Percentiles rank a stretch among this genome's conserved stretches.
These are phyloP conservation scores for Triticum monococcum DNA, from an alignment of 176 grass and related monocot genomes.

Conservation along the genomic window DNA sequence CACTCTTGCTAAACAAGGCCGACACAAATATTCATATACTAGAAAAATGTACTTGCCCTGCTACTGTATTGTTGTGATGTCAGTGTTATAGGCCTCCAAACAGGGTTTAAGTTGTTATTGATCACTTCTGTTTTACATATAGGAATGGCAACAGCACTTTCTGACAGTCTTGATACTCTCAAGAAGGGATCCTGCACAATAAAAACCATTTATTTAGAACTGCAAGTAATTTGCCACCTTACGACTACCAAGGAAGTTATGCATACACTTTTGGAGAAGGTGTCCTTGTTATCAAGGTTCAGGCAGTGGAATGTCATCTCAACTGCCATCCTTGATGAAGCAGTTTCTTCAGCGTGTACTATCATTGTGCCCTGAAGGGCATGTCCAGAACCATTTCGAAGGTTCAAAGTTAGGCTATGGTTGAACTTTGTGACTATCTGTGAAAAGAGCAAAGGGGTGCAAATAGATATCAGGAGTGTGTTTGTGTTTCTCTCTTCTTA, in stretches of 20 bases:
- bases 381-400: constrained; percentile 40
- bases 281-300: constrained; percentile 81
- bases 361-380: constrained; percentile 52
- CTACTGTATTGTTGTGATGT: constrained; percentile 87
- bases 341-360: constrained; percentile 81
- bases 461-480: constrained; percentile 14
- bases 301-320: constrained; percentile 67
- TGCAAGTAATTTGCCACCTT: not conserved
- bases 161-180: constrained; percentile 75
- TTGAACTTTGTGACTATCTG: constrained; percentile 89
- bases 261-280: constrained; percentile 90
- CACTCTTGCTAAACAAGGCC: not conserved
- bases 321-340: constrained; percentile 63
- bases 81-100: constrained; percentile 79
- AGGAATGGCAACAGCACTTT: constrained; percentile 62
- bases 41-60: constrained; percentile 60
- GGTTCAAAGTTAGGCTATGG: constrained; percentile 61
- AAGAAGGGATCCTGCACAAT: constrained; percentile 86
- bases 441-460: not conserved
- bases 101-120: constrained; percentile 70
- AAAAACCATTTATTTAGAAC: constrained; percentile 17
- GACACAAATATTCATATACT: constrained; percentile 3
- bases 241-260: constrained; percentile 16
- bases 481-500: not conserved
- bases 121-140: constrained; percentile 91